Base-by-base conservation (phyloP, 805 yeast species). In the Starmerella cellae region DNA sequence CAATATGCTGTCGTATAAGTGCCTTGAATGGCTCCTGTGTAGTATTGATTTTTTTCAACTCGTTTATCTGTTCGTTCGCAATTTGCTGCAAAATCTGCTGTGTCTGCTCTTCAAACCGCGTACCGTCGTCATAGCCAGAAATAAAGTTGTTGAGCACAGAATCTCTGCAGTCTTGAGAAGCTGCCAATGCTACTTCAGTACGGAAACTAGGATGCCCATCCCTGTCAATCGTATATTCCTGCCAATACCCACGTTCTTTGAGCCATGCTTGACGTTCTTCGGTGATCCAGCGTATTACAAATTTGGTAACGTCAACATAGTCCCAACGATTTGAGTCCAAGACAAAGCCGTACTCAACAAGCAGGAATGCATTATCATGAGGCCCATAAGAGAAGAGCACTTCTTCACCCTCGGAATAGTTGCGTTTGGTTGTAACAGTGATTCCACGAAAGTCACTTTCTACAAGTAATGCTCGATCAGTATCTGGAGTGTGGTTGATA, bases 341-440 rank as follows among this genome's bases (percentile, higher is more conserved):
- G 29, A 69, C 67, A 64, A 88, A 88, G 1, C 96, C 97, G 56
- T 88, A 88, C 59, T 88, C 97, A 53, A 81, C 75, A 9, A 84
- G 63, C 27, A 88, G 61, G 50, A 82, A 82, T 38, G 76, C 84
- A 57, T 88, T 85, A 9, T 81, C 75, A 59, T 88, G 96, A 1
- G 95, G 77, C 1, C 97, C 97, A 57, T 88, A 88, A 39, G 79
- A 73, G 50, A 88, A 68, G 51, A 65, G 74, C 2, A 88, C 51
- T 56, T 87, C 93, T 14, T 76, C 76, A 13, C 61, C 65, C 4
- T 58, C 51, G 13, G 45, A 44, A 50, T 65, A 68, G 40, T 57
- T 38, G 51, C 54, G 47, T 50, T 61, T 54, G 0, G 70, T 57
- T n/a, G 53, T 51, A 1, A 79, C 82, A 22, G 66, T 64, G 60